Conservation (phyloP, 2,329 filamentous ascomycete genomes). For the Pseudocercospora fijiensis region DNA sequence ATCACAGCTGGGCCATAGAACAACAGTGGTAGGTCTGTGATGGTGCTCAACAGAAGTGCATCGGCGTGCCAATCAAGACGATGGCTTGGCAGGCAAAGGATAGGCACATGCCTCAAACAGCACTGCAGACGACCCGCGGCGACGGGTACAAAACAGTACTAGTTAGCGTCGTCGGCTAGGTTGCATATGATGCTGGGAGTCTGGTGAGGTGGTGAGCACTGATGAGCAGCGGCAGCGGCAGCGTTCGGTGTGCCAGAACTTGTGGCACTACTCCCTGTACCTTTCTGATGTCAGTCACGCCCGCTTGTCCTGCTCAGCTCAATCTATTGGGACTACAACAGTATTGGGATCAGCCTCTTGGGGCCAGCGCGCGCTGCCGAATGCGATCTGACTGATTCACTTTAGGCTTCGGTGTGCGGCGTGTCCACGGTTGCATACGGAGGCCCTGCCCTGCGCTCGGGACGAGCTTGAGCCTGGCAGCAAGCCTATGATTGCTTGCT, state of each 20-base stretch:
- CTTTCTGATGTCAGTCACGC: constrained; percentile 22
- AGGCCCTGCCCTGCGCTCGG: constrained; percentile 20
- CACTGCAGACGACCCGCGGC: constrained; percentile 11
- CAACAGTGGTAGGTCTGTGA: background rate
- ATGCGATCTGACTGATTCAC: constrained; percentile 19
- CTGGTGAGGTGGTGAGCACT: background rate
- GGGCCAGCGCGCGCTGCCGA: constrained; percentile 13
- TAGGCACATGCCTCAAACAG: constrained; percentile 9
- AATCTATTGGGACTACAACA: constrained; percentile 27
- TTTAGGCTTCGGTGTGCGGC: constrained; percentile 14
- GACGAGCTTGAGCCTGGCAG: constrained; percentile 14
- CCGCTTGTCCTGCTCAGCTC: constrained; percentile 9
- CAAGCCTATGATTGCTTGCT: constrained; percentile 5
- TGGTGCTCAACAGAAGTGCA: background rate
- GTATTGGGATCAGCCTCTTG: constrained; percentile 28
- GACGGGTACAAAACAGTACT: constrained; percentile 10
- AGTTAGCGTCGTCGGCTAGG: constrained; percentile 16
- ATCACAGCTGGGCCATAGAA: background rate
- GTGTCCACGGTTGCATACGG: constrained; percentile 18
- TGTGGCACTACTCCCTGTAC: constrained; percentile 17
- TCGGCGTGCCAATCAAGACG: background rate
- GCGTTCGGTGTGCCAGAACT: constrained; percentile 12
- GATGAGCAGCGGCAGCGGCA: background rate
- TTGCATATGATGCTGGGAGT: constrained; percentile 8
- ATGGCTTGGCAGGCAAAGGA: constrained; percentile 10